Conservation (phyloP, 2,329 filamentous ascomycete species). For the Knufia fluminis region DNA sequence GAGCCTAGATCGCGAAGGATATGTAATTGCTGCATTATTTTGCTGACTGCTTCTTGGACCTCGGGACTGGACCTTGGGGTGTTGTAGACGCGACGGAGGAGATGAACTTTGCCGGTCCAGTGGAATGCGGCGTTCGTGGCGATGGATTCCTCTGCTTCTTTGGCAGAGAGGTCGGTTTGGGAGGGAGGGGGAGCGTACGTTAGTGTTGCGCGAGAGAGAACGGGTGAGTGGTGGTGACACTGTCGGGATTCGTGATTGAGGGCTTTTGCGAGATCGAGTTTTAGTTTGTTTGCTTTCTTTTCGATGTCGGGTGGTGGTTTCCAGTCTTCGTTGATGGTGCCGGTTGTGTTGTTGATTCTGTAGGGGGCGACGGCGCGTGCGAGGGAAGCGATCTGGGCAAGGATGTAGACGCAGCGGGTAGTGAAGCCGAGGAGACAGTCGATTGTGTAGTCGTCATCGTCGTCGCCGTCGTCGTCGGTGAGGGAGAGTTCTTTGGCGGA, state of each 20-base stretch:
- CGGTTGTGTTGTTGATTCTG: conserved; percentile 48
- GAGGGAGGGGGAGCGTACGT: conserved; percentile 8
- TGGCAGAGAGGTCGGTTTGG: conserved; percentile 41
- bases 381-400: conserved; percentile 63
- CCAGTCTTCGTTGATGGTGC: conserved; percentile 48
- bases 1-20: conserved; percentile 57
- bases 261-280: conserved; percentile 52
- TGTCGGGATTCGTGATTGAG: conserved; percentile 31
- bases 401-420: conserved; percentile 57
- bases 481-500: conserved; percentile 23
- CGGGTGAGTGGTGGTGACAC: conserved; percentile 31
- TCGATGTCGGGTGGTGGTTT: conserved; percentile 46
- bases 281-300: conserved; percentile 49
- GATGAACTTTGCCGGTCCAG: conserved; percentile 66
- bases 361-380: conserved; percentile 58
- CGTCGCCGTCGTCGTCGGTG: conserved; percentile 40
- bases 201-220: conserved; percentile 20
- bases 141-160: conserved; percentile 55
- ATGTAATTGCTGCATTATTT: conserved; percentile 54
- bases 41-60: conserved; percentile 54
- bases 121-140: conserved; percentile 72
- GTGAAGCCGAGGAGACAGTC: conserved; percentile 78
- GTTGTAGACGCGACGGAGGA: conserved; percentile 63
- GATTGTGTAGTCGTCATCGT: conserved; percentile 58
- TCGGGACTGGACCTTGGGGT: conserved; percentile 47